Conservation (phyloP, 768 basidiomycete species). For the Hygrophorus russula region DNA sequence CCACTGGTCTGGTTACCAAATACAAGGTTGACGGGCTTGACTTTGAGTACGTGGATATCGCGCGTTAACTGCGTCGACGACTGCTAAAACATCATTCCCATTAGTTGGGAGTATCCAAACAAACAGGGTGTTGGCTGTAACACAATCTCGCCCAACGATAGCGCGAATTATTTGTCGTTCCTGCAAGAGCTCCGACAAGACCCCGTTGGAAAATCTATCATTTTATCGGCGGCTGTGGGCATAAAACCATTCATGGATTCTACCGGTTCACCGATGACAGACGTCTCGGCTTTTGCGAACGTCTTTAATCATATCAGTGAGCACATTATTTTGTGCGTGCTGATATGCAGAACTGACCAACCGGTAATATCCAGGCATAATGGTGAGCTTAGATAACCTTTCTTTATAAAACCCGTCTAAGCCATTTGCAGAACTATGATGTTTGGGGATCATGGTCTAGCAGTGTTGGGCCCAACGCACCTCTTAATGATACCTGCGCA, state of each 20-base stretch:
- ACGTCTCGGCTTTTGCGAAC: slow-evolving; percentile 51
- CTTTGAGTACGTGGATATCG: slow-evolving; percentile 24
- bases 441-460: slow-evolving; percentile 43
- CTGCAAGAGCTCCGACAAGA: slow-evolving; percentile 48
- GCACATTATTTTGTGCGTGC: too few species aligned
- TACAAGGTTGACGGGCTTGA: slow-evolving; percentile 52
- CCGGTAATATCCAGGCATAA: background rate
- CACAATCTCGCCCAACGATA: slow-evolving; percentile 35
- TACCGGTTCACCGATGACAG: slow-evolving; percentile 40
- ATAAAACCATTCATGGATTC: slow-evolving; percentile 16
- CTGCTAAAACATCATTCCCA: background rate
- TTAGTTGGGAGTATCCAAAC: slow-evolving; percentile 67
- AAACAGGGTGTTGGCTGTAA: slow-evolving; percentile 50
- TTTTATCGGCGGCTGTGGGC: slow-evolving; percentile 27
- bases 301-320: slow-evolving; percentile 32
- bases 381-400: too few species aligned
- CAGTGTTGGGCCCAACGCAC: slow-evolving; percentile 72
- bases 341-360: too few species aligned
- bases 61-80: background rate
- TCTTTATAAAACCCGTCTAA: background rate
- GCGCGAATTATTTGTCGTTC: slow-evolving; percentile 57
- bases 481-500: slow-evolving; percentile 70
- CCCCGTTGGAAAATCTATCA: slow-evolving; percentile 32
- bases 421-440: slow-evolving; percentile 58
- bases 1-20: slow-evolving; percentile 25